Base-by-base conservation (phyloP, 768 basidiomycete species). In the Gelatoporia subvermispora region DNA sequence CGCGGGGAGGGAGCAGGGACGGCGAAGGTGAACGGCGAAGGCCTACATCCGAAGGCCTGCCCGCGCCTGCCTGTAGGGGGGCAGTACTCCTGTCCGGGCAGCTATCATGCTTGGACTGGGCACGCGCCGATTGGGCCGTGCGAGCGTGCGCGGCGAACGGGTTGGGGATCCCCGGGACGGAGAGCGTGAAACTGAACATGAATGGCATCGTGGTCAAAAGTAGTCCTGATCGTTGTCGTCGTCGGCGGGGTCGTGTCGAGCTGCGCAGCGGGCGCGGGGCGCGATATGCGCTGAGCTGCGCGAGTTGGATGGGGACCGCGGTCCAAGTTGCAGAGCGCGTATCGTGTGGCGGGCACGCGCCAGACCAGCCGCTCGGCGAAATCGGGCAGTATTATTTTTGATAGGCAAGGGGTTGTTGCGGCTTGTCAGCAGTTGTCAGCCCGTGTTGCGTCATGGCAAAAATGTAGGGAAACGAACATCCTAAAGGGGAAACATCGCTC, bases 171-270 rank as follows among this genome's bases (percentile, higher is more conserved):
- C 84, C 85, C 4, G 85, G 82, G 11, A 85, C 78, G 31, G 73
- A 62, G 51, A 88, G 72, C 15, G 64, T 77, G 71, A 89, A 89
- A 43, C 85, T 85, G 61, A 89, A 89, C 11, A 84, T 77, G 58
- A 87, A 88, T 10, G 57, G 55, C 58, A 63, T 60, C 24, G 35
- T 41, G 38, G 42, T 35, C 42, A 28, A 20, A 35, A 38, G 43
- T 49, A 39, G 52, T 44, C n/a, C 28, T 23, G 46, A 37, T 17
- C 21, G 20, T 18, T 40, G n/a, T n/a, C n/a, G n/a, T n/a, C n/a
- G n/a, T n/a, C n/a, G 9, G 25, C 34, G 37, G 31, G 35, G 23
- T 4, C 13, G 31, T 20, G 28, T 23, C n/a, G n/a, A n/a, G 28
- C 5, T 31, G 28, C 13, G 28, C 28, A 31, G 28, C 28, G 28